Evolutionary conservation across 2,329 filamentous ascomycete genomes (phyloP).

Genomic region (Scortechinia acanthostroma): DNA sequence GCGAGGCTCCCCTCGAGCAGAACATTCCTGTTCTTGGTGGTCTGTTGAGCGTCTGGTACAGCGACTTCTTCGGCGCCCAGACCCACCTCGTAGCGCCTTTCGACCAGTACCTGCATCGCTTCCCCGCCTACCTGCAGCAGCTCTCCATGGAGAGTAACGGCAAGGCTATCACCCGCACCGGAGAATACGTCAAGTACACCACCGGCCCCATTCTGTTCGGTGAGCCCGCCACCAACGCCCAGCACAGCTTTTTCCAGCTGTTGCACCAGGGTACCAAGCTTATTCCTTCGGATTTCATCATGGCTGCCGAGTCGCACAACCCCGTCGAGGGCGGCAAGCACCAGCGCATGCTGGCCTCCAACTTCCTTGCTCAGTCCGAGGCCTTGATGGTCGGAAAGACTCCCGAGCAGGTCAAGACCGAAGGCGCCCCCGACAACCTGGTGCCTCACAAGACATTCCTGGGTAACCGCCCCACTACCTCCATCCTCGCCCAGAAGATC

Average conservation of each 20-base stretch:
- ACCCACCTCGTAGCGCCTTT: conserved; percentile 96
- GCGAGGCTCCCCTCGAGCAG: conserved; percentile 78
- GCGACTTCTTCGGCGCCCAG: conserved; percentile 96
- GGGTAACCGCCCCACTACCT: conserved; percentile 93
- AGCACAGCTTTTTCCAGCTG: conserved; percentile 99
- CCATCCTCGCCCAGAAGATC: conserved; percentile 83
- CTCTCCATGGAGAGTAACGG: conserved; percentile 99
- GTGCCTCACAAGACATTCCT: conserved; percentile 99
- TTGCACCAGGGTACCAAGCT: conserved; percentile 98
- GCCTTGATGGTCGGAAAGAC: conserved; percentile 88
- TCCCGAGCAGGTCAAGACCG: conserved; percentile 69
- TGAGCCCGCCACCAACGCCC: conserved; percentile 96
- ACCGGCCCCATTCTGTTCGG: conserved; percentile 94
- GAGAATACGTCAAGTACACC: conserved; percentile 89
- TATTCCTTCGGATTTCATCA: conserved; percentile 95
- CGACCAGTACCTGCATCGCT: conserved; percentile 97
- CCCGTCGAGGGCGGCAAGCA: conserved; percentile 85
- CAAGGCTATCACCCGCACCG: conserved; percentile 88
- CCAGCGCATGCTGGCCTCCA: conserved; percentile 91
- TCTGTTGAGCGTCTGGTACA: conserved; percentile 96
- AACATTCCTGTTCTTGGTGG: conserved; percentile 92
- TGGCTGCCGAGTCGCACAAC: conserved; percentile 95
- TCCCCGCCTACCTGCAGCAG: conserved; percentile 98
- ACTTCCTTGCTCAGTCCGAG: conserved; percentile 85
- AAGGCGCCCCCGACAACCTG: conserved; percentile 67